A percentile compares a stretch with the other conserved stretches of the same genome.
Evolutionary conservation across 2,329 filamentous ascomycete genomes (phyloP).

Genomic region (Beauveria medogensis): DNA sequence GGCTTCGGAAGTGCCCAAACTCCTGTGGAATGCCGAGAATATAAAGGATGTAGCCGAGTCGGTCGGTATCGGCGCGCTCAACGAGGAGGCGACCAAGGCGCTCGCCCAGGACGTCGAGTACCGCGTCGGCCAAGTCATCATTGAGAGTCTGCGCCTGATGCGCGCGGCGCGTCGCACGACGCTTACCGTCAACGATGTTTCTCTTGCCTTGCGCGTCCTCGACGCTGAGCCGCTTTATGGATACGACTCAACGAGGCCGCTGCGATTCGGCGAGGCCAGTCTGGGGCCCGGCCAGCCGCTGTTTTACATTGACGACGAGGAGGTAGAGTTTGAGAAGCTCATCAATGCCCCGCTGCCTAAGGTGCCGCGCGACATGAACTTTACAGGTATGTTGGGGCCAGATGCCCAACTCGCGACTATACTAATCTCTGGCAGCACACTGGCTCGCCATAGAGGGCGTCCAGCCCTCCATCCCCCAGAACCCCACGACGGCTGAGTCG

Average conservation of each 20-base stretch:
- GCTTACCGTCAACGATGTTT: conserved; percentile 81
- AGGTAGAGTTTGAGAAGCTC: conserved; percentile 97
- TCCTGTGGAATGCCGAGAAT: conserved; percentile 93
- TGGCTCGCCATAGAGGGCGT: conserved; percentile 98
- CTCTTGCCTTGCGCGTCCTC: conserved; percentile 74
- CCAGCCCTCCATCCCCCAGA: conserved; percentile 92
- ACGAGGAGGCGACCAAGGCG: conserved; percentile 78
- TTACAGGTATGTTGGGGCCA: conserved; percentile 58
- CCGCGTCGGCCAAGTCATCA: conserved; percentile 83
- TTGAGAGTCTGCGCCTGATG: conserved; percentile 95
- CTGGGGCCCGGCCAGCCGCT: conserved; percentile 88
- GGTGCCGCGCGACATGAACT: conserved; percentile 84
- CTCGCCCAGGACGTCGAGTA: conserved; percentile 94
- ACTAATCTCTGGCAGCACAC: conserved; percentile 53
- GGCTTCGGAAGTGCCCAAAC: conserved; percentile 36
- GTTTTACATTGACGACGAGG: conserved; percentile 97
- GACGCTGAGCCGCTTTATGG: conserved; percentile 95
- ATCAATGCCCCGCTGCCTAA: conserved; percentile 95
- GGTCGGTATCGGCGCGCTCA: conserved; percentile 73
- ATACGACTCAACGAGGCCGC: conserved; percentile 83
- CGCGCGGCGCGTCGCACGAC: conserved; percentile 79
- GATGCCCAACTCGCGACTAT: background rate
- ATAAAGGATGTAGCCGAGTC: conserved; percentile 94
- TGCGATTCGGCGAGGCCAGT: conserved; percentile 89
- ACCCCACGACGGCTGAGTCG: conserved; percentile 80